Evolutionary conservation across 1,284 basidiomycete species (phyloP), one percentile per base, ranked within the genome.

Genomic region (Trichosporon sp.): DNA sequence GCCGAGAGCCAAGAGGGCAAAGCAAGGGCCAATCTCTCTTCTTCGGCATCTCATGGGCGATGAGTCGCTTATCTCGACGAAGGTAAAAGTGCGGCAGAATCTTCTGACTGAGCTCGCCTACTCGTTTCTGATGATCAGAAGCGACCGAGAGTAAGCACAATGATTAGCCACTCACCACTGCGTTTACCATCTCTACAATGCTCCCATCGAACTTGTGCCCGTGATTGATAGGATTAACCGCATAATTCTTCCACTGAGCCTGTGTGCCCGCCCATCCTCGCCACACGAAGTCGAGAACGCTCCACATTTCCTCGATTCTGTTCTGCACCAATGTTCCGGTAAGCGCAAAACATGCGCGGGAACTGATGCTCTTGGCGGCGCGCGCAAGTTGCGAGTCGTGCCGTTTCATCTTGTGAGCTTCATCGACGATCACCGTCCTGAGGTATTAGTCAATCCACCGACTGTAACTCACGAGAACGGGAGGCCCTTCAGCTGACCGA

Each of bases 21-120:
- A 87, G 85, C 4, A 87, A 83, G 12, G 87, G 80, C 71, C 85
- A 74, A 74, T 87, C 86, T 6, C 79, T 80, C 78, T 87, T 87
- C 65, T 74, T 76, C 0, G 86, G 86, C 1, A 87, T 81, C 75
- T 84, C 82, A 21, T 82, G 66, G 4, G 83, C 82, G 31, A 87
- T 85, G 19, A 86, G 75, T 1, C 79, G 76, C 74, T 86, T 87
- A 61, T 85, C 85, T 35, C 86, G 77, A 2, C 86, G 81, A 0
- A 87, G 74, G 72, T 85, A 86, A 74, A 86, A 86, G 54, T 85
- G 79, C 0, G 85, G 86, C 1, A 87, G 70, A 1, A 87, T 77
- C 16, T 76, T 75, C 6, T 77, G 66, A 51, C 81, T 78, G 40
- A 87, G 74, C 43, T 73, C 61, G 2, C 66, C 73, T 0, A 70